Percentiles rank a stretch among this genome's conserved stretches.
These are phyloP conservation scores for Clavispora phyllophila DNA, from an alignment of 805 yeast genomes.

Conservation along the genomic window DNA sequence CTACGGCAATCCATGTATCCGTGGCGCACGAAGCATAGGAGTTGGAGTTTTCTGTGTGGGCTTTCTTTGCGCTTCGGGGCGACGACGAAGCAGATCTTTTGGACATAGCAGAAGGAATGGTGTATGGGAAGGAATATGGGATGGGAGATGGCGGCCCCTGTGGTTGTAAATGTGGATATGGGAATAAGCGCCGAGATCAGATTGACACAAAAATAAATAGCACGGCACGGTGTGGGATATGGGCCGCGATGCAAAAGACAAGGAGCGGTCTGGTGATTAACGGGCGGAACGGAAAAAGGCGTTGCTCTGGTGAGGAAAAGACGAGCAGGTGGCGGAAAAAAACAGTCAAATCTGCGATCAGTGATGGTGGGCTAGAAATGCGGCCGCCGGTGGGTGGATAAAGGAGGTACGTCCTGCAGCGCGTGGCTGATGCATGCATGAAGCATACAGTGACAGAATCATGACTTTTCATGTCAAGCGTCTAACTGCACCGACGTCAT, in stretches of 20 bases:
- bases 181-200: background rate
- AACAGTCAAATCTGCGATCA: background rate
- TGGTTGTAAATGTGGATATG: background rate
- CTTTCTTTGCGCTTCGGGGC: constrained; percentile 1
- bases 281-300: background rate
- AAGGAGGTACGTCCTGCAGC: background rate
- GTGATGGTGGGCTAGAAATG: background rate
- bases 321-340: background rate
- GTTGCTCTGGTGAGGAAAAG: background rate
- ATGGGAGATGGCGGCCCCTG: background rate
- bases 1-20: constrained; percentile 45
- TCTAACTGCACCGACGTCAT: background rate
- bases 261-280: background rate
- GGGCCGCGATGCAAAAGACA: background rate
- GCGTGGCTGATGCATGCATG: background rate
- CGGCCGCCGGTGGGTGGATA: background rate
- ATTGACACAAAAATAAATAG: background rate
- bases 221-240: background rate
- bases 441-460: background rate
- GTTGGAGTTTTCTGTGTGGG: background rate
- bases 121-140: too few relatives aligned
- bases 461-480: background rate
- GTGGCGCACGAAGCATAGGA: constrained; percentile 14
- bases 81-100: constrained; percentile 2
- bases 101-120: too few relatives aligned